These are phyloP conservation scores for Colletotrichum filicis DNA, from an alignment of 2,329 filamentous ascomycete species.

Conservation along the genomic window DNA sequence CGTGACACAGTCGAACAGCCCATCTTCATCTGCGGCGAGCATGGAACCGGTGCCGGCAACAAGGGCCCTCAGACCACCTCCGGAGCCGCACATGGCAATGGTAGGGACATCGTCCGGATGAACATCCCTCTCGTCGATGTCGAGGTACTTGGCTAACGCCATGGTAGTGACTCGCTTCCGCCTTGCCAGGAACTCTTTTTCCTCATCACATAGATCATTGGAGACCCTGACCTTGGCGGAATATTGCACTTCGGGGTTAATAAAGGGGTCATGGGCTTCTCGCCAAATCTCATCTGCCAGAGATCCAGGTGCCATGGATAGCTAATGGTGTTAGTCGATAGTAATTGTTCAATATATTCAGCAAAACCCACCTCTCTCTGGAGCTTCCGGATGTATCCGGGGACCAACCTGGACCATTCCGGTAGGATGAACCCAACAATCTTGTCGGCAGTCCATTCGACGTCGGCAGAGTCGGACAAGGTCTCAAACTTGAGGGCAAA, in stretches of 20 bases:
- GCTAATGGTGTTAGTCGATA: constrained; percentile 34
- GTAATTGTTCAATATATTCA: too few relatives aligned
- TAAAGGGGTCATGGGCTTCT: constrained; percentile 84
- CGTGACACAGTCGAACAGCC: constrained; percentile 91
- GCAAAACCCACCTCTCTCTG: constrained; percentile 70
- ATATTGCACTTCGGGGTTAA: constrained; percentile 89
- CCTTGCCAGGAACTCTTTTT: constrained; percentile 77
- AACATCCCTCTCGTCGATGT: constrained; percentile 81
- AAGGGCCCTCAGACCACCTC: constrained; percentile 88
- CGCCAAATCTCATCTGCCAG: constrained; percentile 93
- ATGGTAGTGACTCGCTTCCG: constrained; percentile 75
- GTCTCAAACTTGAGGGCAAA: constrained; percentile 61
- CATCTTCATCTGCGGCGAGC: constrained; percentile 84
- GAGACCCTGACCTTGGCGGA: constrained; percentile 87
- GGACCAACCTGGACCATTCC: constrained; percentile 82
- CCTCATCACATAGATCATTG: constrained; percentile 82
- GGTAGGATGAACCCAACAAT: constrained; percentile 81
- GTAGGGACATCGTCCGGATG: constrained; percentile 92
- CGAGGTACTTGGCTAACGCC: constrained; percentile 85
- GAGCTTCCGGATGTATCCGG: constrained; percentile 82
- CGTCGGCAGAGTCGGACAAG: constrained; percentile 64
- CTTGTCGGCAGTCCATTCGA: constrained; percentile 68
- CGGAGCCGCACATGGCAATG: constrained; percentile 95
- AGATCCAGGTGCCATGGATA: constrained; percentile 88
- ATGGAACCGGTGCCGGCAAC: constrained; percentile 92